Evolutionary conservation across 2,329 filamentous ascomycete genomes (phyloP), one percentile per base, ranked within the genome.

Genomic region (Trichoderma sp.): DNA sequence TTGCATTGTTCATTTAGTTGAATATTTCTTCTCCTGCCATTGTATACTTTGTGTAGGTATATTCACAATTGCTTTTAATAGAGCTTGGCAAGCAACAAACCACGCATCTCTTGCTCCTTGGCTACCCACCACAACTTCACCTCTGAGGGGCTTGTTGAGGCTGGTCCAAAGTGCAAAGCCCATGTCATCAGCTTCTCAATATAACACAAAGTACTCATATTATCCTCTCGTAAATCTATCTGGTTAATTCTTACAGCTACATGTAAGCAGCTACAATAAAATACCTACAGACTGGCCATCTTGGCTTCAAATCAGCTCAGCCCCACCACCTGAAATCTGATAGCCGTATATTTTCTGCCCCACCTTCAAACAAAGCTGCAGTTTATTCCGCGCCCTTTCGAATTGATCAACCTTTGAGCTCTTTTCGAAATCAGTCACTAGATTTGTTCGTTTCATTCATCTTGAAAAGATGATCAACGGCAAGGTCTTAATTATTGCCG

Each of bases 401-500:
- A 63, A 53, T 16, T 41, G 14, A 45, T n/a, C 56, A 18, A 14
- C 18, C 6, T 24, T 24, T 72, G 56, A 72, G 35, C 27, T 72
- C 27, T 35, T 72, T 45, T 35, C 59, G 12, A 62, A 16, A 12
- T 3, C 35, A 63, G 6, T n/a, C 5, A 29, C 56, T 27, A 9
- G 3, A 33, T 24, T 16, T 5, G 12, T 45, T 21, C 16, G 24
- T 21, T 62, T 12, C n/a, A 14, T 45, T 18, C 12, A 33, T 24
- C 11, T 9, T 18, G 29, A 12, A 59, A 53, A 27, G n/a, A 88
- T 87, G 86, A 79, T 79, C 1, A 79, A 82, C 35, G 84, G 84
- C 76, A 85, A 92, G 76, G 91, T 97, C 63, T 87, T 98, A 75
- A 91, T 97, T 21, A 93, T 98, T 80, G 95, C 95, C 67, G 95